Evolutionary conservation across 2,329 filamentous ascomycete species (phyloP), one percentile per base, ranked within the genome.

Genomic region (Fusarium anthophilum): DNA sequence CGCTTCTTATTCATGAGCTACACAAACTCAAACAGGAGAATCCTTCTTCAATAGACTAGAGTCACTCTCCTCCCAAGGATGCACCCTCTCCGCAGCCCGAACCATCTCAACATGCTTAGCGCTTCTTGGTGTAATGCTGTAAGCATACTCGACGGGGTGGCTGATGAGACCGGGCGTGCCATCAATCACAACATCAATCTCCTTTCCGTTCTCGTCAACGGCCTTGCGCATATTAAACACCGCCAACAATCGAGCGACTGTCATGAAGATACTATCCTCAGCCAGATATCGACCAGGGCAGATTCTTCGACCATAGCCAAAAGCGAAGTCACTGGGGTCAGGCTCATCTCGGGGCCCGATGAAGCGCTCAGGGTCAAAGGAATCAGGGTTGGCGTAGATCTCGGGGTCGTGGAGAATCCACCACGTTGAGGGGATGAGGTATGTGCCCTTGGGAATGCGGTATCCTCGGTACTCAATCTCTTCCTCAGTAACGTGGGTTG

Each of bases 321-420:
- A 84, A 6, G 73, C 77, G 26, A 69, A 43, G 6, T 65, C 76
- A 58, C 32, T 54, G 1, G 83, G 82, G 20, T 83, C 80, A 5
- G 79, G 80, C 22, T 79, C 79, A 11, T 79, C 77, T 4, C 77
- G 68, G 11, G 79, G 76, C 11, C 57, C 48, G 2, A 85, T 71
- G 64, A 76, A 83, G 12, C 82, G 73, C 18, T 81, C 78, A 0
- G 81, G 82, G 6, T 83, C 70, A 38, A 84, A 84, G 3, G 28
- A 22, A 4, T 66, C 63, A 2, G 82, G 82, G 15, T 82, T 68
- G 1, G 87, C 85, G 79, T 94, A 93, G 3, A 89, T 88, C 59
- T 92, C 88, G 2, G 91, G 89, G 74, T 94, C 92, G 78, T 93
- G 92, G 0, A 73, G 48, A 9, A 79, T 73, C 70, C 73, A 74